phyloP scores from a whole-genome alignment of 768 basidiomycete genomes.

The Boletus rubescentipes region DNA sequence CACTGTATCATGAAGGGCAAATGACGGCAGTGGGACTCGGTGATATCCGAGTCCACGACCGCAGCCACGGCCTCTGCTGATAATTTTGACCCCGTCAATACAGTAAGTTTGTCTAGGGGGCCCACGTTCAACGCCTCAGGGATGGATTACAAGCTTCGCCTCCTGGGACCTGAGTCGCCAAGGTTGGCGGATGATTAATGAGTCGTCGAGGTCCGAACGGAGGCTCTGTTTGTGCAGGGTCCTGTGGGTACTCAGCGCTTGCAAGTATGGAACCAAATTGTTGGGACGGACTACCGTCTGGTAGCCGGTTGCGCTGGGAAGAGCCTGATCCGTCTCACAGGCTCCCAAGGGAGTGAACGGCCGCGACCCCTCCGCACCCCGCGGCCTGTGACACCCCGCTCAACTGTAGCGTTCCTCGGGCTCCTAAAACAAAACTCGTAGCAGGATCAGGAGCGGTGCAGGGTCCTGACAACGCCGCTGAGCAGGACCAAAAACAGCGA shows the following conservation, averaged over 20 bases:
- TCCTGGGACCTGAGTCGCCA: too few relatives aligned
- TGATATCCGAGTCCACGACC: not conserved
- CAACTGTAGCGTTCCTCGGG: constrained; percentile 5
- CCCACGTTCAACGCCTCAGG: not conserved
- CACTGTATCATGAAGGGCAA: not conserved
- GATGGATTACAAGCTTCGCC: not conserved
- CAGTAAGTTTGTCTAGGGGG: not conserved
- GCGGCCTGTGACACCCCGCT: constrained; percentile 9
- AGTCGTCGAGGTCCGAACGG: constrained; percentile 1
- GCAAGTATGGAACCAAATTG: not conserved
- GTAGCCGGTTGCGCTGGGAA: not conserved
- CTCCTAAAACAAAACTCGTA: constrained; percentile 8
- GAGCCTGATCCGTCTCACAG: not conserved
- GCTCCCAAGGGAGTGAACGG: not conserved
- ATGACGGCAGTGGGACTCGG: constrained; percentile 2
- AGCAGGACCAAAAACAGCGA: constrained; percentile 27
- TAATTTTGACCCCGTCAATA: too few relatives aligned
- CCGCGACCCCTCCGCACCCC: constrained; percentile 29
- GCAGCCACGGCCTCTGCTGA: not conserved
- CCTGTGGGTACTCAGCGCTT: not conserved
- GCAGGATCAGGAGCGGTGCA: constrained; percentile 18
- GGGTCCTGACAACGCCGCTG: constrained; percentile 32
- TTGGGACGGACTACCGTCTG: not conserved
- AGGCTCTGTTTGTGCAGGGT: not conserved
- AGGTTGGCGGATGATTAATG: constrained; percentile 1